Evolutionary conservation across 495 filamentous ascomycete species (phyloP).

Genomic region (Penicillium waksmanii): DNA sequence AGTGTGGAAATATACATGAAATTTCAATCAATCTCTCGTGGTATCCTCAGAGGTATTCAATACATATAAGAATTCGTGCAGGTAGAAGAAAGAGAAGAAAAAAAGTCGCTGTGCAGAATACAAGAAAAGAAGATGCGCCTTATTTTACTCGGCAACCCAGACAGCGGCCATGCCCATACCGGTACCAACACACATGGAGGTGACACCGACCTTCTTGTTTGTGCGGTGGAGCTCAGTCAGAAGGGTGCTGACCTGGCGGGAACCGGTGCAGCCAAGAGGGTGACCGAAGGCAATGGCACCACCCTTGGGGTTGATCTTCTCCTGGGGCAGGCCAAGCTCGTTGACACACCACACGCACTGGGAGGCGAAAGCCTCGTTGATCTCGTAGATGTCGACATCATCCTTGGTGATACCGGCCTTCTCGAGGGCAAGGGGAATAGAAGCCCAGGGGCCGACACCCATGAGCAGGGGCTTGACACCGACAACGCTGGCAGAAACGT

Average conservation of each 20-base stretch:
- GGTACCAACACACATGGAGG: slow-evolving; percentile 95
- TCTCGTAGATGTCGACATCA: slow-evolving; percentile 97
- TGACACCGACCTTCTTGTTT: slow-evolving; percentile 83
- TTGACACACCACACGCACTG: slow-evolving; percentile 94
- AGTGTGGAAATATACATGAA: slow-evolving; percentile 20
- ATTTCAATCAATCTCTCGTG: slow-evolving; percentile 26
- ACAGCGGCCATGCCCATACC: slow-evolving; percentile 98
- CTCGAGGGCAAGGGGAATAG: slow-evolving; percentile 87
- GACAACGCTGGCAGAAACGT: slow-evolving; percentile 78
- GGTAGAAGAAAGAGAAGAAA: slow-evolving; percentile 17
- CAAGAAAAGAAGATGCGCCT: slow-evolving; percentile 21
- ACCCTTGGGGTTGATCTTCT: slow-evolving; percentile 95
- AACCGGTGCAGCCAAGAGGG: slow-evolving; percentile 92
- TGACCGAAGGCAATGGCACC: slow-evolving; percentile 99
- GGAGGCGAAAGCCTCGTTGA: slow-evolving; percentile 97
- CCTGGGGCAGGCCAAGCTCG: slow-evolving; percentile 75
- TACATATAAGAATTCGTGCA: slow-evolving; percentile 30
- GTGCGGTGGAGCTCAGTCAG: slow-evolving; percentile 84
- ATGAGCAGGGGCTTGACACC: slow-evolving; percentile 93
- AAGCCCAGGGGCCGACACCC: slow-evolving; percentile 95
- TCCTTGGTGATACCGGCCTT: slow-evolving; percentile 85
- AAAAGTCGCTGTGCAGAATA: slow-evolving; percentile 39
- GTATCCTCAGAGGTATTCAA: slow-evolving; percentile 34
- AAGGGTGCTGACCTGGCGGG: slow-evolving; percentile 89
- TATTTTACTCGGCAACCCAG: slow-evolving; percentile 82